Evolutionary conservation across 805 yeast species (phyloP).

Genomic region (Millerago galiae): DNA sequence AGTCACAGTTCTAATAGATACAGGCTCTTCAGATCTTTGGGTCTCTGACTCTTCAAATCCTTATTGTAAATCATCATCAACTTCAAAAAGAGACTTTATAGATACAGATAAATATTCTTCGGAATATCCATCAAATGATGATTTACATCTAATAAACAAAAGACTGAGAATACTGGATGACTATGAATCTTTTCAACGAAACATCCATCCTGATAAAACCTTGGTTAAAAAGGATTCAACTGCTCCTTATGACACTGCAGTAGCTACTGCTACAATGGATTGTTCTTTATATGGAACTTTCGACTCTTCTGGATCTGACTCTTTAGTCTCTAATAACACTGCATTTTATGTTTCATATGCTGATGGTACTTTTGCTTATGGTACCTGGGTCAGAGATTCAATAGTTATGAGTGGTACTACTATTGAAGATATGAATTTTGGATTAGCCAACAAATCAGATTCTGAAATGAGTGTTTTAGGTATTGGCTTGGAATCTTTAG

Average conservation of each 20-base stretch:
- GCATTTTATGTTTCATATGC: conserved; percentile 42
- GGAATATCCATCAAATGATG: background rate
- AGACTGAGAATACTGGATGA: conserved; percentile 6
- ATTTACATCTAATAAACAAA: background rate
- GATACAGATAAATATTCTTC: background rate
- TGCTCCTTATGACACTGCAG: background rate
- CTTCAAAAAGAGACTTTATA: background rate
- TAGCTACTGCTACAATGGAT: conserved; percentile 5
- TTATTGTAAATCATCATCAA: conserved; percentile 17
- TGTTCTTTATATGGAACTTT: conserved; percentile 35
- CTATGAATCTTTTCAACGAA: background rate
- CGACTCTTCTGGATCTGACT: conserved; percentile 24
- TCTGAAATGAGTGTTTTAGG: conserved; percentile 68
- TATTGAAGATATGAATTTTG: conserved; percentile 55
- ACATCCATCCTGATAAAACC: background rate
- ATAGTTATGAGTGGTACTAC: conserved; percentile 47
- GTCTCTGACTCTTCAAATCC: conserved; percentile 24
- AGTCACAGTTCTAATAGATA: conserved; percentile 27
- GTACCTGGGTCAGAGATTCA: conserved; percentile 43
- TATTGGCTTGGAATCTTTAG: conserved; percentile 64
- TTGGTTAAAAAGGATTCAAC: background rate
- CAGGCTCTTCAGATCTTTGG: conserved; percentile 33
- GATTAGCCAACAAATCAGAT: conserved; percentile 61
- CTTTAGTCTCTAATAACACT: conserved; percentile 28
- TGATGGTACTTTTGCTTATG: conserved; percentile 33